Evolutionary conservation across 257 asterid genomes (phyloP), one percentile per base, ranked within the genome.

Genomic region (Orobanche coerulescens): DNA sequence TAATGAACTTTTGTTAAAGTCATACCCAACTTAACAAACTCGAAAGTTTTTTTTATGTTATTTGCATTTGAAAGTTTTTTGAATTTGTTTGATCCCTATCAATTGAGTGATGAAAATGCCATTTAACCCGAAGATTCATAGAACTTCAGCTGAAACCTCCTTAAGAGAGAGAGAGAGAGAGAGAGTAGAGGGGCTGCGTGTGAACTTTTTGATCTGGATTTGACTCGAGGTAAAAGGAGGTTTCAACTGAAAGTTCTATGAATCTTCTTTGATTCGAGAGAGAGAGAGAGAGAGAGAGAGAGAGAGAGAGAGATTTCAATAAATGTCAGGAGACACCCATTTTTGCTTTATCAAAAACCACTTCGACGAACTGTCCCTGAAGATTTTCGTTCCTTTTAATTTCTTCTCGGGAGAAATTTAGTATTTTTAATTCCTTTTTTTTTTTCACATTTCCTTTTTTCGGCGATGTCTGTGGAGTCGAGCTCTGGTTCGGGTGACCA

Each of bases 401-500:
- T 12, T 23, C 59, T 58, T 46, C 40, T 70, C 26, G 24, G 10
- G 8, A 43, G 14, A 7, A 1, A 2, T 12, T 37, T 4, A 15
- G 33, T 26, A 44, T 39, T 15, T 30, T 14, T 15, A 6, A 14
- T 10, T n/a, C 1, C 6, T 23, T 7, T 33, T 49, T 46, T 49
- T 8, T 25, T 58, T 36, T 23, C 53, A 0, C 7, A 47, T 23
- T 18, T 52, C 37, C 14, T 47, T 26, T 33, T 44, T n/a, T 33
- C 58, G 64, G 79, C 39, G 44, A 78, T 80, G 79, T 76, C 85
- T 67, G 75, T 72, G 71, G 95, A 81, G 40, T 71, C 84, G 49
- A 83, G 92, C 78, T 65, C 78, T 47, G 82, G 81, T 47, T 31
- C 82, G 51, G 87, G 78, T 34, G 92, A 86, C 70, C 94, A 80